Conservation (phyloP, 768 basidiomycete species). For the Psilocybe cyanescens region DNA sequence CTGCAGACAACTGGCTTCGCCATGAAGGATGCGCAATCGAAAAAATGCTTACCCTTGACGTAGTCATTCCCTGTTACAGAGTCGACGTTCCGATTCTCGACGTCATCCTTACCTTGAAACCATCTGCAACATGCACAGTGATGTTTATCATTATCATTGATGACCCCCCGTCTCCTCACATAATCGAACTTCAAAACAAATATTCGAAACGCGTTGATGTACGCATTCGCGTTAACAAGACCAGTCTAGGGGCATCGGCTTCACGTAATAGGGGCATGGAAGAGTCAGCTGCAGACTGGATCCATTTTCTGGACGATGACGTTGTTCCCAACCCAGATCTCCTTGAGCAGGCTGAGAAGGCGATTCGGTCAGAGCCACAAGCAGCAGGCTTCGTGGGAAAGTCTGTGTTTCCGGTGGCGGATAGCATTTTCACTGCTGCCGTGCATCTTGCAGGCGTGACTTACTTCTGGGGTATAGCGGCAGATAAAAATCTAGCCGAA, state of each 20-base stretch:
- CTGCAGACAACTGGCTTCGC: conserved; percentile 40
- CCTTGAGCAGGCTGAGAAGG: conserved; percentile 47
- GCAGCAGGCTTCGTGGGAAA: conserved; percentile 62
- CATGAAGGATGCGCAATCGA: conserved; percentile 20
- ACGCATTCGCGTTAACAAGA: conserved; percentile 52
- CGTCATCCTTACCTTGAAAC: conserved; percentile 44
- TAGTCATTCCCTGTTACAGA: conserved; percentile 60
- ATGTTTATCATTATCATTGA: conserved; percentile 67
- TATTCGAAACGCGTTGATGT: conserved; percentile 51
- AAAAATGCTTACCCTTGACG: conserved; percentile 52
- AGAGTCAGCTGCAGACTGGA: conserved; percentile 62
- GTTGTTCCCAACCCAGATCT: conserved; percentile 45
- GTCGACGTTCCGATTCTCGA: conserved; percentile 49
- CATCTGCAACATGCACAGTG: conserved; percentile 44
- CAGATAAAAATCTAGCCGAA: conserved; percentile 36
- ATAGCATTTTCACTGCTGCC: conserved; percentile 54
- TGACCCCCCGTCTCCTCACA: conserved; percentile 46
- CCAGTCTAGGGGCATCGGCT: conserved; percentile 54
- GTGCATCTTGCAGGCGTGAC: conserved; percentile 60
- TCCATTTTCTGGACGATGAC: conserved; percentile 66
- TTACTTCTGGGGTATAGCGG: conserved; percentile 65
- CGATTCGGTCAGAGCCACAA: conserved; percentile 46
- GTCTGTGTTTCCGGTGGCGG: conserved; percentile 49
- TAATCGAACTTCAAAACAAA: conserved; percentile 38
- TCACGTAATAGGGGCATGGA: conserved; percentile 58